Evolutionary conservation across 352 stramenopile species (phyloP).

Genomic region (Phytopythium chamaehyphon): DNA sequence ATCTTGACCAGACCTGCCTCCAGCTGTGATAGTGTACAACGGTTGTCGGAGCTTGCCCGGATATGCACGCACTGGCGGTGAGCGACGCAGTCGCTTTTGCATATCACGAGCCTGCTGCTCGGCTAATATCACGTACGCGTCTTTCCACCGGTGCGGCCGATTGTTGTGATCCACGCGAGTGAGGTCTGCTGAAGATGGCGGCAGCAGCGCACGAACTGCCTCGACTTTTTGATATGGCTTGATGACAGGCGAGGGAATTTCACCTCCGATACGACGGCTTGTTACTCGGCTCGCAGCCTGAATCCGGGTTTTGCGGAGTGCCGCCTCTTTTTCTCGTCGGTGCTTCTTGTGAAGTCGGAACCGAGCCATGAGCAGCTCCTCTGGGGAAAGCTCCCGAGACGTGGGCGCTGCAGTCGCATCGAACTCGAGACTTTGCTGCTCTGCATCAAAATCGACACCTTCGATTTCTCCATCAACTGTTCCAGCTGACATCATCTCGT

Average conservation of each 20-base stretch:
- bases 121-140: slow-evolving; percentile 48
- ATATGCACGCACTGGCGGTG: slow-evolving; percentile 50
- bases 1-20: slow-evolving; percentile 9
- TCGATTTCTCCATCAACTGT: too few species aligned
- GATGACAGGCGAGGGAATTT: not conserved
- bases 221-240: slow-evolving; percentile 5
- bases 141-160: slow-evolving; percentile 82
- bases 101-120: slow-evolving; percentile 61
- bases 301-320: slow-evolving; percentile 48
- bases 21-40: slow-evolving; percentile 12
- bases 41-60: slow-evolving; percentile 52
- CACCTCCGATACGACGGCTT: not conserved
- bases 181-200: slow-evolving; percentile 30
- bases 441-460: too few species aligned
- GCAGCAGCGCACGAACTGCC: not conserved
- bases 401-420: not conserved
- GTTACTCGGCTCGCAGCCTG: slow-evolving; percentile 17
- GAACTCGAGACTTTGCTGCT: too few species aligned
- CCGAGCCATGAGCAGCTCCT: slow-evolving; percentile 63
- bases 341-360: slow-evolving; percentile 83
- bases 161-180: slow-evolving; percentile 85
- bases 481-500: too few species aligned
- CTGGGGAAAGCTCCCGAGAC: slow-evolving; percentile 14
- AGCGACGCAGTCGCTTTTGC: slow-evolving; percentile 48
- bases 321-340: slow-evolving; percentile 56